These are phyloP conservation scores for Alternaria angustiovoidea DNA, from an alignment of 2,329 filamentous ascomycete genomes.

Conservation along the genomic window DNA sequence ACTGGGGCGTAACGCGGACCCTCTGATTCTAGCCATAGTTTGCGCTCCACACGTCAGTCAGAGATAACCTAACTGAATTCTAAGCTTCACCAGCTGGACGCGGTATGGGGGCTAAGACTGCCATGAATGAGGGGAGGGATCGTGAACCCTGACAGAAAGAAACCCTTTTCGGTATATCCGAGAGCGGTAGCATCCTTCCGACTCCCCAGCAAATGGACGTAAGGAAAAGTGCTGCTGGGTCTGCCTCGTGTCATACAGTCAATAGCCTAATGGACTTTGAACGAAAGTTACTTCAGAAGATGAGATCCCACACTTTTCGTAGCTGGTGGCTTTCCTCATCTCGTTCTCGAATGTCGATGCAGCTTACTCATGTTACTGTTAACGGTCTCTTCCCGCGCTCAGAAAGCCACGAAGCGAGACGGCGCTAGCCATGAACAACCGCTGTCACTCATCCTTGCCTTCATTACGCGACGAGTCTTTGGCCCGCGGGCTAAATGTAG, in stretches of 20 bases:
- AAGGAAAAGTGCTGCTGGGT: not conserved
- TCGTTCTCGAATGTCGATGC: not conserved
- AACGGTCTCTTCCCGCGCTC: not conserved
- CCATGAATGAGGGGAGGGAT: too few relatives aligned
- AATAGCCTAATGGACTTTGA: not conserved
- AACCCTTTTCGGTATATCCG: constrained; percentile 12
- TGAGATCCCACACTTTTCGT: not conserved
- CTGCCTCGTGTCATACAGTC: not conserved
- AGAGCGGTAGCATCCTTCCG: constrained; percentile 1
- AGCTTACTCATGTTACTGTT: not conserved
- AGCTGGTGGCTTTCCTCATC: not conserved
- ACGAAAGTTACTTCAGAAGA: not conserved
- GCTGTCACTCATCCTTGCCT: not conserved
- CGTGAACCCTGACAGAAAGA: too few relatives aligned
- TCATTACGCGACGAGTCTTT: not conserved
- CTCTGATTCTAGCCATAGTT: not conserved
- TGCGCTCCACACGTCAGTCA: not conserved
- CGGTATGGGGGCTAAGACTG: too few relatives aligned
- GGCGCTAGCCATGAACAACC: not conserved
- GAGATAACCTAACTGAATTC: not conserved
- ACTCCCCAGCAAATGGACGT: not conserved
- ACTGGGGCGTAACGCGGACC: not conserved
- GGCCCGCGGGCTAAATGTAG: not conserved
- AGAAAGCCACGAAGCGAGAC: not conserved
- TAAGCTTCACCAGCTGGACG: not conserved